A percentile compares a stretch with the other conserved stretches of the same genome.
phyloP scores from a whole-genome alignment of 169 alveolate species.

The Plasmodium inui region DNA sequence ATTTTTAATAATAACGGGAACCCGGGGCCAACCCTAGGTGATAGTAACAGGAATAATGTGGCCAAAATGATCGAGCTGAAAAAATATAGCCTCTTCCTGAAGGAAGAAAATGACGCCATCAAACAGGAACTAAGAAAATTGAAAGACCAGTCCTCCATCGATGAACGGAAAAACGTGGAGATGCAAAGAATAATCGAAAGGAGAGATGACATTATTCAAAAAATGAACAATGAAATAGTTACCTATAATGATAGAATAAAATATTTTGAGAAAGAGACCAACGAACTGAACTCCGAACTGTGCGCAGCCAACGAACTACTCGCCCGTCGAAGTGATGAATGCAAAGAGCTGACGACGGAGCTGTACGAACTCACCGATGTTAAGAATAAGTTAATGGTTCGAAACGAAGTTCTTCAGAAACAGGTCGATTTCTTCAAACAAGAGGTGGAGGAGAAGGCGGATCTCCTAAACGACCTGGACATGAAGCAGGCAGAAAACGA shows the following conservation, averaged over 20 bases:
- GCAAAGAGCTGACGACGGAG: conserved; percentile 55
- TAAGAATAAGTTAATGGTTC: conserved; percentile 46
- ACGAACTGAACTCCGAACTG: conserved; percentile 49
- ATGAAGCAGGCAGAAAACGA: conserved; percentile 4
- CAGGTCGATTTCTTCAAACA: conserved; percentile 60
- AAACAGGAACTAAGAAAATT: conserved; percentile 69
- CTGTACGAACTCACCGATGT: conserved; percentile 62
- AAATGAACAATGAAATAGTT: conserved; percentile 64
- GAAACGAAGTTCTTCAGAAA: conserved; percentile 53
- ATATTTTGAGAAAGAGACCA: conserved; percentile 54
- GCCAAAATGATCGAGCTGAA: conserved; percentile 17
- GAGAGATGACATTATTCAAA: conserved; percentile 65
- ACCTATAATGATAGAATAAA: conserved; percentile 60
- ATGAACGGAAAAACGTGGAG: conserved; percentile 59
- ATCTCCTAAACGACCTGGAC: conserved; percentile 29
- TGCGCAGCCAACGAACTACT: conserved; percentile 62
- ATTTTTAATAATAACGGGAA: conserved; percentile 36
- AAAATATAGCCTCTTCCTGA: conserved; percentile 62
- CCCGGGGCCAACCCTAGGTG: background rate
- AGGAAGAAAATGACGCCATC: conserved; percentile 66
- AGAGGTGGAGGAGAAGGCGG: conserved; percentile 48
- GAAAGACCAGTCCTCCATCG: conserved; percentile 32
- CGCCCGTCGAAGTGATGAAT: conserved; percentile 71
- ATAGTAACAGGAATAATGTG: background rate
- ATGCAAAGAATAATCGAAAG: conserved; percentile 57